Conservation (phyloP, 2,329 filamentous ascomycete species). For the Cryphonectria parasitica region DNA sequence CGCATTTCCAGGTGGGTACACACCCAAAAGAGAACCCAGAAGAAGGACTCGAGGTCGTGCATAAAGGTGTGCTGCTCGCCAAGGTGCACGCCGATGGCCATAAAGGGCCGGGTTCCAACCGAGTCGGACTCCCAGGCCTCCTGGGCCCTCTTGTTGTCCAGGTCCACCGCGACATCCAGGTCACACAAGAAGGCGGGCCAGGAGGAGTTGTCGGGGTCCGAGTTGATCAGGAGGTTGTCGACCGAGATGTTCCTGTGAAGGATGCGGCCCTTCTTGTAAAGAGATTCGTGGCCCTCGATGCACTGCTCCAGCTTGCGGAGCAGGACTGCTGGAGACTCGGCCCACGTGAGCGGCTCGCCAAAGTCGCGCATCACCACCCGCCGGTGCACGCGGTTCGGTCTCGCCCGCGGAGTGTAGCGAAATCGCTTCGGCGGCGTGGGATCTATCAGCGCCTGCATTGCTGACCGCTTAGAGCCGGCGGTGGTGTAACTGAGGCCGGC, state of each 20-base stretch:
- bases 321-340: constrained; percentile 37
- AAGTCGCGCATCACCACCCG: constrained; percentile 34
- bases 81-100: constrained; percentile 49
- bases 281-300: constrained; percentile 39
- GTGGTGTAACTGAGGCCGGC: constrained; percentile 15
- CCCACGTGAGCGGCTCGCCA: constrained; percentile 41
- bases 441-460: neutral
- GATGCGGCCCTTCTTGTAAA: constrained; percentile 36
- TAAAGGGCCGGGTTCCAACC: constrained; percentile 47
- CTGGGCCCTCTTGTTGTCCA: too few species aligned
- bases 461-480: neutral
- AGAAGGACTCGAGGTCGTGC: constrained; percentile 53
- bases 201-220: constrained; percentile 3
- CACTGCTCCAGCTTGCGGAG: constrained; percentile 39
- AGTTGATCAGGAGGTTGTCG: constrained; percentile 48
- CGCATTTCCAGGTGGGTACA: constrained; percentile 39
- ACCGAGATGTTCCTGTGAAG: constrained; percentile 44
- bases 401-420: neutral
- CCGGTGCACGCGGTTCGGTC: constrained; percentile 8
- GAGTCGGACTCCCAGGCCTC: too few species aligned
- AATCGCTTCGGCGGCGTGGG: too few species aligned
- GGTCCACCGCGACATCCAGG: constrained; percentile 43
- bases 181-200: constrained; percentile 35
- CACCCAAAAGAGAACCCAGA: constrained; percentile 52
- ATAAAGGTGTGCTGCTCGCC: constrained; percentile 48